phyloP scores from a whole-genome alignment of 345 rosid genomes.

The Cochlearia excelsa region DNA sequence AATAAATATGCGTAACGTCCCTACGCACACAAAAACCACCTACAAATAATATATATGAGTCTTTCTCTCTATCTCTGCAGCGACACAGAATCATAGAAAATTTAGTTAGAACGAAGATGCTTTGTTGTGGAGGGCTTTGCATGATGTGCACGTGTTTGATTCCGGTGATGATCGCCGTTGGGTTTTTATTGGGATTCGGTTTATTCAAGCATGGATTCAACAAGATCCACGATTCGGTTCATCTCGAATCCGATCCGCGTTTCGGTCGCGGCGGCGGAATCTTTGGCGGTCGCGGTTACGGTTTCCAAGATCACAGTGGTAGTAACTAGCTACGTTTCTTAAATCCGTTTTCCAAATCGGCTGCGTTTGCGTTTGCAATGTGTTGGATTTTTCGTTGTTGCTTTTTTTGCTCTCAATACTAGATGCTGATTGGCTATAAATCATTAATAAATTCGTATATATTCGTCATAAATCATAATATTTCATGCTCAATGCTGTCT shows the following conservation, averaged over 20 bases:
- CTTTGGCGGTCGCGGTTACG: constrained; percentile 51
- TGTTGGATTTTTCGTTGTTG: not conserved
- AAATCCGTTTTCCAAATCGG: not conserved
- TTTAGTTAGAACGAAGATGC: no score
- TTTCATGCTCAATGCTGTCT: no score
- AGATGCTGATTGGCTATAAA: no score
- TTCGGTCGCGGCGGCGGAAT: constrained; percentile 22
- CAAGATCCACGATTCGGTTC: constrained; percentile 58
- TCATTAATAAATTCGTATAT: no score
- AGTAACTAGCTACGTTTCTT: not conserved
- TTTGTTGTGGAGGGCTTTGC: constrained; percentile 66
- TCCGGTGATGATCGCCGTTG: constrained; percentile 61
- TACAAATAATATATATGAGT: no score
- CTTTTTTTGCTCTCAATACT: no score
- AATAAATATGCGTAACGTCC: constrained; percentile 15
- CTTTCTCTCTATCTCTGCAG: no score
- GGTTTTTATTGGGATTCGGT: constrained; percentile 76
- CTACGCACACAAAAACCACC: constrained; percentile 34
- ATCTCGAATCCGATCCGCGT: constrained; percentile 47
- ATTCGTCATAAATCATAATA: no score
- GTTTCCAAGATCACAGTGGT: constrained; percentile 42
- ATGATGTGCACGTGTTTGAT: constrained; percentile 72
- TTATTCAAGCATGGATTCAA: constrained; percentile 78
- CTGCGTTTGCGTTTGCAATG: not conserved
- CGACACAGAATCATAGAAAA: no score